Evolutionary conservation across 1,284 basidiomycete species (phyloP), one percentile per base, ranked within the genome.

Genomic region (Cutaneotrichosporon sp.): DNA sequence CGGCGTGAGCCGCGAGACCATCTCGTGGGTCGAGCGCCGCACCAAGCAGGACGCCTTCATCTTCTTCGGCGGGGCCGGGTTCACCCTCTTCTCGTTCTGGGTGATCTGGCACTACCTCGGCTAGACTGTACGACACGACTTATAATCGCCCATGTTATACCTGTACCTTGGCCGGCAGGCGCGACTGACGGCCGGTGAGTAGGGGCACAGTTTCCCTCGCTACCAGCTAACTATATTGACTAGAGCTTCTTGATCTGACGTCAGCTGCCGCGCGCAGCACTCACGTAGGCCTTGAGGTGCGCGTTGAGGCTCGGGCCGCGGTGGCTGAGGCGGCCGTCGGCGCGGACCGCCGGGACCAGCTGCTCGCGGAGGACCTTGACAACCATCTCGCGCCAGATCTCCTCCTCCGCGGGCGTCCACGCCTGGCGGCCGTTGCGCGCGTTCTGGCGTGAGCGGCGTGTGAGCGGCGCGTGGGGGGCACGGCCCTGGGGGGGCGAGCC

Each of bases 41-140:
- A 95, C 91, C 75, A 91, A 88, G 43, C 92, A 95, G 77, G 94
- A 97, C 74, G 91, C 89, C 82, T 94, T 91, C 69, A 94, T 97
- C 68, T 93, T 97, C 79, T 80, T 89, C 50, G 87, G 80, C 8
- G 94, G 93, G 9, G 89, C 88, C 1, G 78, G 88, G 20, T 86
- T 91, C 73, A 95, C 92, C 3, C 89, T 97, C 75, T 83, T 94
- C 77, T 91, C 88, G 79, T 97, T 97, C 82, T 94, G 85, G 81
- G 78, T 91, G 64, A 95, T 95, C 69, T 91, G 90, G 87, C 86
- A 86, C 70, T 95, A 92, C 77, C 81, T 97, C 50, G 93, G 92
- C 65, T 95, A 70, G 72, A 38, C 25, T 51, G 22, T 31, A 50
- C 52, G 36, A 45, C 34, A 62, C 56, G n/a, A 42, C 51, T 61